Conservation (phyloP, 805 yeast genomes). For the Candida hungchunana region DNA sequence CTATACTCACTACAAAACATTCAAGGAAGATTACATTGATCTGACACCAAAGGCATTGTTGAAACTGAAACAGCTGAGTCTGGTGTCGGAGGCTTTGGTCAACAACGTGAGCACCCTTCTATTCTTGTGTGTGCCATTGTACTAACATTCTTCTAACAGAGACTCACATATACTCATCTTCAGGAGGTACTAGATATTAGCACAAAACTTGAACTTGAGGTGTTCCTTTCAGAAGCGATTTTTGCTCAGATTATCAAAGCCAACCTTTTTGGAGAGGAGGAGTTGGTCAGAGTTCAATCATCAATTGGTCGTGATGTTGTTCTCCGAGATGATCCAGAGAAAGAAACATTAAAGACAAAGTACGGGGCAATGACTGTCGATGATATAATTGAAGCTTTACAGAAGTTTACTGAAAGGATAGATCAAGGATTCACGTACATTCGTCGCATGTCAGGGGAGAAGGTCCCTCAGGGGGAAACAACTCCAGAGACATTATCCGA, state of each 20-base stretch:
- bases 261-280: constrained; percentile 18
- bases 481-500: too few species aligned
- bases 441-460: constrained; percentile 3
- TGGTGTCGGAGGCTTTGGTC: constrained; percentile 19
- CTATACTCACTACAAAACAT: constrained; percentile 13
- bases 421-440: constrained; percentile 8
- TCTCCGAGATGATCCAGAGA: constrained; percentile 10
- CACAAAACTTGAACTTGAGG: constrained; percentile 16
- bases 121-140: too few species aligned
- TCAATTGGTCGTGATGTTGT: constrained; percentile 25
- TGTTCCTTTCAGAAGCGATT: constrained; percentile 21
- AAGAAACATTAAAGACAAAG: constrained; percentile 2
- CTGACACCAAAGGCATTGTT: constrained; percentile 13
- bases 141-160: constrained; percentile 9
- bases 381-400: constrained; percentile 15
- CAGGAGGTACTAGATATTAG: constrained; percentile 8
- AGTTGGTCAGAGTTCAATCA: constrained; percentile 16
- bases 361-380: constrained; percentile 7
- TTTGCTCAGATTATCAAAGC: constrained; percentile 19
- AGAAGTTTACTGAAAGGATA: constrained; percentile 14
- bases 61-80: constrained; percentile 22
- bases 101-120: constrained; percentile 13
- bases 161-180: constrained; percentile 15
- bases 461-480: too few species aligned
- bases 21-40: constrained; percentile 11